phyloP scores from a whole-genome alignment of 1,139 yeast species.

The Saccharomycopsis hybrid region DNA sequence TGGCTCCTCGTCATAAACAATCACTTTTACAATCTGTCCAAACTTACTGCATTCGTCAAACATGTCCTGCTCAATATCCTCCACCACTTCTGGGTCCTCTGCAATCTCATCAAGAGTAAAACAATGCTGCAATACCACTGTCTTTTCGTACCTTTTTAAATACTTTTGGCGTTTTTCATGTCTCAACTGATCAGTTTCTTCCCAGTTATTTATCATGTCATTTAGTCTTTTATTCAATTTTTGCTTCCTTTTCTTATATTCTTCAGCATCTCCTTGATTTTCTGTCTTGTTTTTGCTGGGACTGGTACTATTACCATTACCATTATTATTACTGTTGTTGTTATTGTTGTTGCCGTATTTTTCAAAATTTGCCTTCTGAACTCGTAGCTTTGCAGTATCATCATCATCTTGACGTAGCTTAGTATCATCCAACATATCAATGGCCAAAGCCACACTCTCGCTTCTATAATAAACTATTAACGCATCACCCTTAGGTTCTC shows the following conservation, averaged over 20 bases:
- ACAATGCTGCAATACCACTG: conserved; percentile 40
- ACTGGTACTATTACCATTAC: conserved; percentile 22
- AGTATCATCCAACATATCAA: conserved; percentile 56
- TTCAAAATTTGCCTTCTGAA: conserved; percentile 46
- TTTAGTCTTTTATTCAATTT: conserved; percentile 26
- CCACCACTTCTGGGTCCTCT: conserved; percentile 23
- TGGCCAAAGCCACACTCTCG: conserved; percentile 59
- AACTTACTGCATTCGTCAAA: conserved; percentile 54
- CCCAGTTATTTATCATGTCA: conserved; percentile 43
- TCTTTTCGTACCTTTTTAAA: conserved; percentile 33
- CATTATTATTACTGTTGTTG: conserved; percentile 1
- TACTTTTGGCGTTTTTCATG: conserved; percentile 17
- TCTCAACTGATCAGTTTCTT: conserved; percentile 33
- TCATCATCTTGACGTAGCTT: conserved; percentile 32
- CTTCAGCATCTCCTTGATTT: conserved; percentile 11
- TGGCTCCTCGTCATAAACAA: conserved; percentile 43
- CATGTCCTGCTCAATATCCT: conserved; percentile 38
- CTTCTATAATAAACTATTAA: conserved; percentile 49
- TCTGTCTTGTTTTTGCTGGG: conserved; percentile 15
- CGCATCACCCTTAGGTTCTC: conserved; percentile 57
- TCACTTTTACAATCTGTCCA: conserved; percentile 48
- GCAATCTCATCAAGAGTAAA: conserved; percentile 46
- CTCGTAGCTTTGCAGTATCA: conserved; percentile 32
- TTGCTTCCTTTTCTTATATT: conserved; percentile 24
- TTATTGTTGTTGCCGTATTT: conserved; percentile 21